Base-by-base conservation (phyloP, 371 early-diverging fungal species). In the Mucor racemosus region DNA sequence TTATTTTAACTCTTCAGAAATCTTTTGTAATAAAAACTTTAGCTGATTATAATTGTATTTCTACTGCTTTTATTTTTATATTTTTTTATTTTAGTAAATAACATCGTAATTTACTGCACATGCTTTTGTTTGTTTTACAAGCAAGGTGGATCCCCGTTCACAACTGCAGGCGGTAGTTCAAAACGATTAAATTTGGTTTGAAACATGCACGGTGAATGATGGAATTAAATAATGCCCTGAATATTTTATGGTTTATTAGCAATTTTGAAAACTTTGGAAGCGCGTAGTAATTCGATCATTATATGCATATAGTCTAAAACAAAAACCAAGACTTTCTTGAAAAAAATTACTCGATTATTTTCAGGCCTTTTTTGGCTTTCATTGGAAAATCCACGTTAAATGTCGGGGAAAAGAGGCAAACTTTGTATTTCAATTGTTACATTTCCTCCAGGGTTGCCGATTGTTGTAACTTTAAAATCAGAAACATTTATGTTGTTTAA, bases 111-210 rank as follows among this genome's bases (percentile, higher is more conserved):
- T n/a, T n/a, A n/a, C n/a, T n/a, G n/a, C n/a, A n/a, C n/a, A n/a
- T n/a, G 26, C 26, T 26, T 26, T 26, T 44, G 44, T 44, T 44
- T 17, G 44, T 17, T 44, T 5, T 5, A 44, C 44, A 44, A 44
- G n/a, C 44, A 44, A 44, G 44, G 44, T n/a, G n/a, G 44, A 44
- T 44, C 44, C 44, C 44, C 44, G n/a, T 44, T n/a, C n/a, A 17
- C 44, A 44, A n/a, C 44, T 44, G 5, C 17, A 17, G n/a, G 44
- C 44, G 44, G 44, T 17, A 5, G n/a, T 44, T 44, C 7, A 44
- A 44, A 44, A 17, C 44, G 17, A 6, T n/a, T 17, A 44, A 44
- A 44, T 44, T 17, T 44, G 44, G 44, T 44, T 44, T 44, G 44
- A 44, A 44, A 44, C 44, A 44, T 44, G 44, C 44, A 44, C 3